A percentile compares a stretch with the other conserved stretches of the same genome.
phyloP scores from a whole-genome alignment of 139 green algal genomes.

The Tetraselmis striata region DNA sequence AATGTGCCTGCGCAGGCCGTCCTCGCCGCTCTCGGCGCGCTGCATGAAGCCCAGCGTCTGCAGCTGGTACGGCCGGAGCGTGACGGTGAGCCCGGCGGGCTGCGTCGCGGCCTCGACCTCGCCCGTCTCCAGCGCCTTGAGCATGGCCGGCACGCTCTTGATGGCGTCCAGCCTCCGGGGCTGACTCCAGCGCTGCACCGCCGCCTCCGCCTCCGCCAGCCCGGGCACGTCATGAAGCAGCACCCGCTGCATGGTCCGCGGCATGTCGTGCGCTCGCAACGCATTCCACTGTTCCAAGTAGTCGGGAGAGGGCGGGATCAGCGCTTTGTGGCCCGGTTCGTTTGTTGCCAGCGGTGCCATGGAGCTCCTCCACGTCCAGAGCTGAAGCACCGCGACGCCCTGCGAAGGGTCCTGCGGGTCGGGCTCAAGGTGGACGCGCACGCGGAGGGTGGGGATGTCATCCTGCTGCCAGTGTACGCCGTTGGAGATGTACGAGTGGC shows the following conservation, averaged over 20 bases:
- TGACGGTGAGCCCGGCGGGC: conserved; percentile 44
- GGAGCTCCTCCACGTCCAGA: background rate
- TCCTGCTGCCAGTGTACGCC: background rate
- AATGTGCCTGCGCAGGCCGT: conserved; percentile 23
- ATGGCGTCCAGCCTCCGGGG: background rate
- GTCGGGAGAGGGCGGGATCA: conserved; percentile 2
- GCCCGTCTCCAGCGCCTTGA: conserved; percentile 22
- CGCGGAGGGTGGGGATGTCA: background rate
- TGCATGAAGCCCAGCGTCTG: conserved; percentile 67
- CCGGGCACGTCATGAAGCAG: conserved; percentile 4
- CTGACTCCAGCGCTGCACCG: background rate
- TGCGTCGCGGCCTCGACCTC: conserved; percentile 36
- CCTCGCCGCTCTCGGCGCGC: conserved; percentile 31
- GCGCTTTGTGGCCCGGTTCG: conserved; percentile 5
- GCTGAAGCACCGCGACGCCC: background rate
- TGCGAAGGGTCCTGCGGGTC: background rate
- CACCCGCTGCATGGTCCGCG: background rate
- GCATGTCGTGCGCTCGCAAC: background rate
- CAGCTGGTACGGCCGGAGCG: conserved; percentile 56
- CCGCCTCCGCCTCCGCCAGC: background rate
- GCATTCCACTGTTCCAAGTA: background rate
- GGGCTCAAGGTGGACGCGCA: background rate
- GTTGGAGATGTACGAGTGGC: background rate
- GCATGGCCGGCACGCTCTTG: conserved; percentile 14
- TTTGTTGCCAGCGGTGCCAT: background rate